phyloP scores from a whole-genome alignment of 2,329 filamentous ascomycete species.

The Zelopaecilomyces penicillatus region DNA sequence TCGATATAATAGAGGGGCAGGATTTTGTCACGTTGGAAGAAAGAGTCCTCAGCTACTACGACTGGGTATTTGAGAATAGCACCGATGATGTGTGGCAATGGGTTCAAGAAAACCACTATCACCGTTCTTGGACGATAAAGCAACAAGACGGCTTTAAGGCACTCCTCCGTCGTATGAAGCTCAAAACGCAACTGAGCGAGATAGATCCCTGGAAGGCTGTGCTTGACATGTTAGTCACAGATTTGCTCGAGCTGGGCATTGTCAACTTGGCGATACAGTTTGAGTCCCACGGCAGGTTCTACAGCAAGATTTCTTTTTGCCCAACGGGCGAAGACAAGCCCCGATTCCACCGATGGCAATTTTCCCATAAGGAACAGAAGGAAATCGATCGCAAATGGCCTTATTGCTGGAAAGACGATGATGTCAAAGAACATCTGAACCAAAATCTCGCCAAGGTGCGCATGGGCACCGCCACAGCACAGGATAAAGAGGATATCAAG shows the following conservation, averaged over 20 bases:
- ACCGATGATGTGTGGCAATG: slow-evolving; percentile 2
- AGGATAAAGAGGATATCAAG: not conserved
- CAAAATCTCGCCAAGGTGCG: no score
- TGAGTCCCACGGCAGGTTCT: not conserved
- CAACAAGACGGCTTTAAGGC: not conserved
- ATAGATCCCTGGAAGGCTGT: not conserved
- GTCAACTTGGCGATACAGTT: not conserved
- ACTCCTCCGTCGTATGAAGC: no score
- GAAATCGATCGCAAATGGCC: slow-evolving; percentile 1
- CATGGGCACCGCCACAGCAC: no score
- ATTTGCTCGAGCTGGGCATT: not conserved
- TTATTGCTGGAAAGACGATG: slow-evolving; percentile 3
- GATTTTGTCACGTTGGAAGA: not conserved
- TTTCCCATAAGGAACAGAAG: not conserved
- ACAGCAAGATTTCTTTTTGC: not conserved
- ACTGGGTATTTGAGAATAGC: slow-evolving; percentile 1
- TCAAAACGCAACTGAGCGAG: not conserved
- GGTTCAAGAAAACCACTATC: slow-evolving; percentile 3
- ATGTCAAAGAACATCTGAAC: not conserved
- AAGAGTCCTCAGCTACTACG: not conserved
- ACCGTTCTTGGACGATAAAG: not conserved
- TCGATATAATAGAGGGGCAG: no score
- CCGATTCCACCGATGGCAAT: slow-evolving; percentile 1
- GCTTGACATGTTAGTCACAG: not conserved
- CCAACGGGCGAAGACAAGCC: slow-evolving; percentile 1